Evolutionary conservation across 2,329 filamentous ascomycete genomes (phyloP).

Genomic region (Aspergillus niger): DNA sequence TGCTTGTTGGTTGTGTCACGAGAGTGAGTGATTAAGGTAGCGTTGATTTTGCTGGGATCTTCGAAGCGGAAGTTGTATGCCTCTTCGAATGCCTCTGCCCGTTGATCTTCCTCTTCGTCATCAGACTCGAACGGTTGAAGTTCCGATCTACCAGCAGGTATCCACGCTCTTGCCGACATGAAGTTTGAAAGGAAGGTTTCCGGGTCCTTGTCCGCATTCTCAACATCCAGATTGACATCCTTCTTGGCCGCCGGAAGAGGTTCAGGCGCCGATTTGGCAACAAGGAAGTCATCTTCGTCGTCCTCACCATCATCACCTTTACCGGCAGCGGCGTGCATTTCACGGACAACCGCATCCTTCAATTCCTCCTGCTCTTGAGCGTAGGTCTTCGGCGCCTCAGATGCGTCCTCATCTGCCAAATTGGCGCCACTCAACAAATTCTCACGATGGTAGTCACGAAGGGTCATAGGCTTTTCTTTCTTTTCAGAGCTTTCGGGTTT

Average conservation of each 20-base stretch:
- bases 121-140: conserved; percentile 90
- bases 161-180: conserved; percentile 88
- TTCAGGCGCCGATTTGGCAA: conserved; percentile 63
- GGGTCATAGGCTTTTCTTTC: conserved; percentile 79
- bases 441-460: conserved; percentile 89
- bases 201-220: conserved; percentile 81
- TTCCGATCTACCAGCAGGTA: conserved; percentile 64
- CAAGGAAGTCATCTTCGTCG: conserved; percentile 72
- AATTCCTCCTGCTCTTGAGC: conserved; percentile 84
- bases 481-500: conserved; percentile 47
- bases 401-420: conserved; percentile 54
- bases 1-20: conserved; percentile 80
- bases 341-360: conserved; percentile 73
- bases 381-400: conserved; percentile 66
- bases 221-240: conserved; percentile 65
- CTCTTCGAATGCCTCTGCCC: conserved; percentile 84
- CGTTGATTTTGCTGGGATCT: conserved; percentile 83
- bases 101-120: conserved; percentile 72
- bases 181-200: conserved; percentile 95
- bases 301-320: conserved; percentile 55
- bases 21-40: conserved; percentile 83
- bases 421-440: conserved; percentile 76
- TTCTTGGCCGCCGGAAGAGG: conserved; percentile 36
- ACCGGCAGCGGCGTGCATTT: conserved; percentile 69
- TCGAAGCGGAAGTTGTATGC: conserved; percentile 97